Evolutionary conservation across 2,329 filamentous ascomycete genomes (phyloP).

Genomic region (Shiraia bambusicola): DNA sequence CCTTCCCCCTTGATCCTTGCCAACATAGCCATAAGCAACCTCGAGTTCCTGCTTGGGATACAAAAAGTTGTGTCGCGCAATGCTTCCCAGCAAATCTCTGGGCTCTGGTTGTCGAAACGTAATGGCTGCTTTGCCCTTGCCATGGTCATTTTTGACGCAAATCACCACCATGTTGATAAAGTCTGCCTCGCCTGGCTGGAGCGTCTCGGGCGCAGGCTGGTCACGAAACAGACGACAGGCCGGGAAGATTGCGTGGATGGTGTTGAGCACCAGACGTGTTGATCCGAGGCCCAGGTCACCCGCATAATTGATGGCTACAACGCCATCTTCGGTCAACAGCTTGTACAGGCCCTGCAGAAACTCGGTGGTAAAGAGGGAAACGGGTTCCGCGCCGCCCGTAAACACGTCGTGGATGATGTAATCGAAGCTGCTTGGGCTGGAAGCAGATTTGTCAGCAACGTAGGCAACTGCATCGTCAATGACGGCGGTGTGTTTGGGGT

Average conservation of each 20-base stretch:
- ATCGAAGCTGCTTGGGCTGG: conserved; percentile 61
- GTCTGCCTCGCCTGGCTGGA: conserved; percentile 50
- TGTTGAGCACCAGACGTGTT: conserved; percentile 76
- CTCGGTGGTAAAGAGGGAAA: conserved; percentile 81
- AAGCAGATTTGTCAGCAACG: conserved; percentile 55
- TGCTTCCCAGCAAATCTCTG: conserved; percentile 71
- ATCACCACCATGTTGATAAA: conserved; percentile 98
- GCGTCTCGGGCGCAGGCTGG: conserved; percentile 55
- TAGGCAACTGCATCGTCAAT: conserved; percentile 81
- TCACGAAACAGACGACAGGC: conserved; percentile 91
- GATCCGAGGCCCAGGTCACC: conserved; percentile 79
- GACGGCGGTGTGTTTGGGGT: conserved; percentile 73
- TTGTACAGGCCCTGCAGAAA: conserved; percentile 72
- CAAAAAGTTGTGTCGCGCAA: conserved; percentile 69
- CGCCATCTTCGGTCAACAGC: conserved; percentile 75
- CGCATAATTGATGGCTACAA: conserved; percentile 94
- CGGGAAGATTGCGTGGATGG: conserved; percentile 81
- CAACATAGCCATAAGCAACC: conserved; percentile 37
- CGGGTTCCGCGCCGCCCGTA: conserved; percentile 90
- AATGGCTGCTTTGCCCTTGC: conserved; percentile 46
- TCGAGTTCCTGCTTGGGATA: conserved; percentile 71
- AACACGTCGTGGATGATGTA: conserved; percentile 98
- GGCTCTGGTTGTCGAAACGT: conserved; percentile 66
- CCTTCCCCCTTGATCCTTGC: conserved; percentile 46
- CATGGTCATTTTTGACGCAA: conserved; percentile 67